Evolutionary conservation across 345 rosid species (phyloP).

Genomic region (Brassica rapa): DNA sequence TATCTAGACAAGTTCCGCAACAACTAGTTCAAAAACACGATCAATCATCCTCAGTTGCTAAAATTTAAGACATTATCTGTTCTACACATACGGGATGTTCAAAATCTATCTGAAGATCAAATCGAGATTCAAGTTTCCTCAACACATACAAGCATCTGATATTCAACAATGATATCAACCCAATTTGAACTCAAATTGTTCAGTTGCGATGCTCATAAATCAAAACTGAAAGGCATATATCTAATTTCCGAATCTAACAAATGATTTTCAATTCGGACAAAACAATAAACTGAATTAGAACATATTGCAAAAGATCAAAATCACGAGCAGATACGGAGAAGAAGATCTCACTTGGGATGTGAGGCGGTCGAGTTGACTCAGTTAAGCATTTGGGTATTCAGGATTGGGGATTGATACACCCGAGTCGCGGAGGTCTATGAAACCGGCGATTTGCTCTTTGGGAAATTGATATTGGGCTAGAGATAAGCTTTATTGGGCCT

Average conservation of each 20-base stretch:
- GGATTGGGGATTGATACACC: slow-evolving; percentile 7
- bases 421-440: slow-evolving; percentile 21
- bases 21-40: not conserved
- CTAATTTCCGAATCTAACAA: not conserved
- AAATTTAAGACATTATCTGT: not conserved
- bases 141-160: not conserved
- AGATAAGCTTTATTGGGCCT: slow-evolving; percentile 11
- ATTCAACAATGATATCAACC: not conserved
- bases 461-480: slow-evolving; percentile 10
- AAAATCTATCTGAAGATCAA: not conserved
- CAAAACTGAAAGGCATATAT: not conserved
- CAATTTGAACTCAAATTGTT: not conserved
- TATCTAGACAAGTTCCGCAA: not conserved
- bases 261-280: slow-evolving; percentile 11
- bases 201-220: not conserved
- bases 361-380: slow-evolving; percentile 33
- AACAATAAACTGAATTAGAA: not conserved
- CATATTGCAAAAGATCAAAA: not conserved
- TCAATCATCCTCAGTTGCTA: not conserved
- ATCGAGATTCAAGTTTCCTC: not conserved
- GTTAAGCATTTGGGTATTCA: slow-evolving; percentile 4
- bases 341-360: slow-evolving; percentile 30
- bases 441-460: slow-evolving; percentile 3
- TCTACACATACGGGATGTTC: not conserved
- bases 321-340: not conserved